Base-by-base conservation (phyloP, 148 eudicot genomes). In the Rhododendron griersonianum region DNA sequence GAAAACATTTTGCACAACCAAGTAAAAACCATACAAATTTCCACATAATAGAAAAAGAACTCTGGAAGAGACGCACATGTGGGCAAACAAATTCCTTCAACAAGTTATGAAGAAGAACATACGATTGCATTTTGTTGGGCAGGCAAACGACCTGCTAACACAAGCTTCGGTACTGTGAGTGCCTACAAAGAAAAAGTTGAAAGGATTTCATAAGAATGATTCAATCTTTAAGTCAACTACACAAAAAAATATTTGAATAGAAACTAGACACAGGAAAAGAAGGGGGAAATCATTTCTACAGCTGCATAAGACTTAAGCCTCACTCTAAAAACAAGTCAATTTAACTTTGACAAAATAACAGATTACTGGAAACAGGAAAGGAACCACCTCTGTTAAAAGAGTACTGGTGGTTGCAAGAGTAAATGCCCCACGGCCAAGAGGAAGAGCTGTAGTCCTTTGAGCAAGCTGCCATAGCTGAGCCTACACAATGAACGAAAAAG, bases 381-480 rank as follows among this genome's bases (percentile, higher is more conserved):
- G 48, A 33, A 50, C 11, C 82, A 95, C 99, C 98, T 97, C 99
- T 48, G 99, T 97, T 89, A 97, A 88, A 86, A 97, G 98, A 79
- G 99, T 95, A 85, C 93, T 91, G 25, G 95, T 93, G 30, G 99
- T 94, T 83, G 96, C 95, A 86, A 97, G 92, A 79, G 99, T 97
- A 87, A 97, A 97, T 67, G 98, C 98, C 84, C 99, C 99, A 86
- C 98, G 99, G 18, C 99, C 99, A 90, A 95, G 84, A 75, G 99
- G 96, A 84, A 97, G 99, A 77, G 99, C 91, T 81, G 98, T 94
- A 80, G 99, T 97, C 92, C 98, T 94, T 86, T 95, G 99, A 53
- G 98, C 98, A 89, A 97, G 93, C 88, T 93, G 99, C 99, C 99
- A 97, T 81, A 97, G 89, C 90, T 95, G 98, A 87, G 94, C 94